phyloP scores from a whole-genome alignment of 2,329 filamentous ascomycete genomes.

The Phialemoniopsis sp. region DNA sequence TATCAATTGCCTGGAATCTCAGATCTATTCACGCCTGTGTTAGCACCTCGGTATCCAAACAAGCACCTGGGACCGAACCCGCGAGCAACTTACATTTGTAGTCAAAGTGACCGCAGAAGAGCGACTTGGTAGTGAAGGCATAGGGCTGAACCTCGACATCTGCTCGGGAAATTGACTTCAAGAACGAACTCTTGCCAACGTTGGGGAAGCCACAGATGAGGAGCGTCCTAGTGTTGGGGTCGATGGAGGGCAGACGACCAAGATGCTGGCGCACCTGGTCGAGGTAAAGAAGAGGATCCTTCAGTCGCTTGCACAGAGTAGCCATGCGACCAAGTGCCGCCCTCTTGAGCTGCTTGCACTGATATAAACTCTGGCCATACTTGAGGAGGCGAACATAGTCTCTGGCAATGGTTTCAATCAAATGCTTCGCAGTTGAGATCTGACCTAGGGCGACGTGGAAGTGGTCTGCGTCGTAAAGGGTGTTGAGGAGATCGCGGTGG shows the following conservation, averaged over 20 bases:
- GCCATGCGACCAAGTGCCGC: conserved; percentile 97
- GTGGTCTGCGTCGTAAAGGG: conserved; percentile 96
- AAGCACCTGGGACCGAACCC: background rate
- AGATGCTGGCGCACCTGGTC: conserved; percentile 97
- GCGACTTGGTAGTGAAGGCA: conserved; percentile 89
- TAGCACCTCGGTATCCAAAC: background rate
- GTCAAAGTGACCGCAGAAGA: conserved; percentile 97
- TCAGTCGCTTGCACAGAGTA: conserved; percentile 89
- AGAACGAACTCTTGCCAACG: conserved; percentile 93
- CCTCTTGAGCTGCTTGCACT: conserved; percentile 98
- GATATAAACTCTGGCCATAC: conserved; percentile 94
- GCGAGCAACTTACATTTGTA: conserved; percentile 61
- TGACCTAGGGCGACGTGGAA: conserved; percentile 96
- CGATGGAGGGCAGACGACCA: conserved; percentile 95
- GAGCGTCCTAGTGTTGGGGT: conserved; percentile 93
- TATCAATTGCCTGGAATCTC: conserved; percentile 77
- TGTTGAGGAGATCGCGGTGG: conserved; percentile 87
- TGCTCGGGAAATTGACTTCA: conserved; percentile 86
- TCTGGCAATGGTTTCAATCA: conserved; percentile 92
- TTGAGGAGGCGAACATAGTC: conserved; percentile 90
- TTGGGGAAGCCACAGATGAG: conserved; percentile 98
- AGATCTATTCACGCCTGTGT: conserved; percentile 14
- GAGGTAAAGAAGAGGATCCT: conserved; percentile 91
- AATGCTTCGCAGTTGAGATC: conserved; percentile 89
- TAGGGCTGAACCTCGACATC: conserved; percentile 98